Percentiles rank a stretch among this genome's conserved stretches.
phyloP scores from a whole-genome alignment of 1,139 yeast genomes.

The Suhomyces choctaworum region DNA sequence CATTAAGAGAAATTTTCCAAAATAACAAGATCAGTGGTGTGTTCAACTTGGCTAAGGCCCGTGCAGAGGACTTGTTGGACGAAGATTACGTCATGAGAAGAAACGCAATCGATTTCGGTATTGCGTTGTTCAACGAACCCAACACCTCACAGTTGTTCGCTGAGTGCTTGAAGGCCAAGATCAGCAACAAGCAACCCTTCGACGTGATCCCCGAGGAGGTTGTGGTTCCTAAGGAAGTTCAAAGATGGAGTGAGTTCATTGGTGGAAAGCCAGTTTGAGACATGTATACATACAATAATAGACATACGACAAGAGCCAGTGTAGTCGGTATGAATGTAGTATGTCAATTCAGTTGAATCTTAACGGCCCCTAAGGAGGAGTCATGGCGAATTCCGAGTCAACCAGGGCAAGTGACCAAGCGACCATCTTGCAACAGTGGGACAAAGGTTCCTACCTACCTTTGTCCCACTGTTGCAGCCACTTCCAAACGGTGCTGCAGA shows the following conservation, averaged over 20 bases:
- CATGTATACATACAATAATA: neutral
- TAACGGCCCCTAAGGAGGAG: no score
- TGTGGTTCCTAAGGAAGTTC: conserved; percentile 77
- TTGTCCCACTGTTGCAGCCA: no score
- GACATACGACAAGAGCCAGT: no score
- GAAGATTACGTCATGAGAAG: conserved; percentile 97
- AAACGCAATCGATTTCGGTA: conserved; percentile 96
- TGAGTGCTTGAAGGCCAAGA: conserved; percentile 72
- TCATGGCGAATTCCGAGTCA: no score
- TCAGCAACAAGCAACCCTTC: conserved; percentile 54
- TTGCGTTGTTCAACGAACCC: conserved; percentile 95
- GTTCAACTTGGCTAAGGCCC: conserved; percentile 84
- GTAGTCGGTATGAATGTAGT: no score
- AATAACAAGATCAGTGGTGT: conserved; percentile 81
- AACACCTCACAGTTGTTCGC: conserved; percentile 88
- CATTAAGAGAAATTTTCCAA: conserved; percentile 89
- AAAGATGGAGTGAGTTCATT: conserved; percentile 94
- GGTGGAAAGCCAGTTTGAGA: conserved; percentile 87
- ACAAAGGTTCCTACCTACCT: no score
- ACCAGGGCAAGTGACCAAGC: no score
- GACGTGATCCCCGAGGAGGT: conserved; percentile 46
- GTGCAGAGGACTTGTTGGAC: conserved; percentile 83
- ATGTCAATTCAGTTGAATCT: no score
- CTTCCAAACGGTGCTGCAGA: no score
- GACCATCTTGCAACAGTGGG: no score